Percentiles rank a stretch among this genome's conserved stretches.
phyloP scores from a whole-genome alignment of 2,329 filamentous ascomycete genomes.

The Alternaria arbusti region DNA sequence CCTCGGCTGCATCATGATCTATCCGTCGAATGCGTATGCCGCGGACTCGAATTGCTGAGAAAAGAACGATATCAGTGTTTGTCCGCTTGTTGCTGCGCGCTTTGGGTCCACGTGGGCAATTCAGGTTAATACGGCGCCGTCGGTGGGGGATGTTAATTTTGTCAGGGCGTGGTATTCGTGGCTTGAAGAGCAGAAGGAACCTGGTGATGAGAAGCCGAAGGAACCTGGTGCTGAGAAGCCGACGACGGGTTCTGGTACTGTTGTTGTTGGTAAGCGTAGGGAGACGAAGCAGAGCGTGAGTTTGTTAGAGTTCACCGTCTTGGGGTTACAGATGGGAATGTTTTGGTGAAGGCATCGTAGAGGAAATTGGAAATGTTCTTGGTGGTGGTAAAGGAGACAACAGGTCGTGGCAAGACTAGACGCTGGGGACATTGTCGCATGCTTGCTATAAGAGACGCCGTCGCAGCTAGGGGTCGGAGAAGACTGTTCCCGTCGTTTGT shows the following conservation, averaged over 20 bases:
- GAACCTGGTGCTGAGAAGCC: neutral
- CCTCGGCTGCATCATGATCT: slow-evolving; percentile 5
- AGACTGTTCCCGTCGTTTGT: neutral
- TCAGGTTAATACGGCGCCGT: neutral
- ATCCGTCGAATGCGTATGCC: neutral
- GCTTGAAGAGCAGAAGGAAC: neutral
- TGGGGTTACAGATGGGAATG: neutral
- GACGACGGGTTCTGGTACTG: neutral
- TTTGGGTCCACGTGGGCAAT: neutral
- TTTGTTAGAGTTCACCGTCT: neutral
- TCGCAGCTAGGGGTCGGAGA: neutral
- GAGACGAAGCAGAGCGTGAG: neutral
- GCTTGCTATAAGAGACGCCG: neutral
- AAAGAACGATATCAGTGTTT: neutral
- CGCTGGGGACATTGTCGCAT: neutral
- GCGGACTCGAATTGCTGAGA: neutral
- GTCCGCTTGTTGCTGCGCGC: neutral
- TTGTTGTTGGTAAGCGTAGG: neutral
- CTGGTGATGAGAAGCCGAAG: neutral
- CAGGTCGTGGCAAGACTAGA: neutral
- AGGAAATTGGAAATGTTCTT: neutral
- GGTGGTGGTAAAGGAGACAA: neutral
- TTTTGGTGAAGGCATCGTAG: neutral
- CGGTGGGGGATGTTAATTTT: neutral
- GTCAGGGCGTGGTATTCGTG: slow-evolving; percentile 2